Conservation (phyloP, 2,329 filamentous ascomycete species). For the Aspergillus oerlinghausenensis region DNA sequence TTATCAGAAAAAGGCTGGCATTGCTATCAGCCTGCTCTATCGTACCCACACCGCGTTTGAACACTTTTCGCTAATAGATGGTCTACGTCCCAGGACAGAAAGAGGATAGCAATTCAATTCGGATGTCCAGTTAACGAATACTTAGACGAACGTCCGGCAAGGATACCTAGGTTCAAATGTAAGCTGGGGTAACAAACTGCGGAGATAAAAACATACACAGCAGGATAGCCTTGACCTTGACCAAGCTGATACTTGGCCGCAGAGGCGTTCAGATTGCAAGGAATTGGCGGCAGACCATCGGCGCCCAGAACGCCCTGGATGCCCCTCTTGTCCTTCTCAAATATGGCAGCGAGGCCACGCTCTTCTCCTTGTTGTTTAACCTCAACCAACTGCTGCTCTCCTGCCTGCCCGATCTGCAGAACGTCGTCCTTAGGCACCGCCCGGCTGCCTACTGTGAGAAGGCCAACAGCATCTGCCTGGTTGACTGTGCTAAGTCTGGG, state of each 20-base stretch:
- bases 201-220: slow-evolving; percentile 53
- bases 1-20: not conserved
- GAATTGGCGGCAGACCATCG: slow-evolving; percentile 80
- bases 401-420: slow-evolving; percentile 67
- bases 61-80: not conserved
- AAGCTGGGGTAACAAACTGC: slow-evolving; percentile 21
- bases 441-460: slow-evolving; percentile 80
- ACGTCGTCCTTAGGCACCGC: slow-evolving; percentile 73
- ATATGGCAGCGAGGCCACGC: slow-evolving; percentile 65
- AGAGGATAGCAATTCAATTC: slow-evolving; percentile 5
- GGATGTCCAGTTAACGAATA: slow-evolving; percentile 1
- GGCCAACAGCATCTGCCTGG: slow-evolving; percentile 78
- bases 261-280: slow-evolving; percentile 60
- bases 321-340: slow-evolving; percentile 60
- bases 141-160: slow-evolving; percentile 43
- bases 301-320: slow-evolving; percentile 62
- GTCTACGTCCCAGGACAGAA: not conserved
- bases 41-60: not conserved
- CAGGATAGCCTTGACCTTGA: slow-evolving; percentile 63
- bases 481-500: slow-evolving; percentile 72
- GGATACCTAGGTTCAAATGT: slow-evolving; percentile 34
- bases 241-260: slow-evolving; percentile 60
- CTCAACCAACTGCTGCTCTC: slow-evolving; percentile 68
- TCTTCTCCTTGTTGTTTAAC: slow-evolving; percentile 70
- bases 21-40: not conserved